Base-by-base conservation (phyloP, 2,329 filamentous ascomycete species). In the Dothiorella sarmentorum region DNA sequence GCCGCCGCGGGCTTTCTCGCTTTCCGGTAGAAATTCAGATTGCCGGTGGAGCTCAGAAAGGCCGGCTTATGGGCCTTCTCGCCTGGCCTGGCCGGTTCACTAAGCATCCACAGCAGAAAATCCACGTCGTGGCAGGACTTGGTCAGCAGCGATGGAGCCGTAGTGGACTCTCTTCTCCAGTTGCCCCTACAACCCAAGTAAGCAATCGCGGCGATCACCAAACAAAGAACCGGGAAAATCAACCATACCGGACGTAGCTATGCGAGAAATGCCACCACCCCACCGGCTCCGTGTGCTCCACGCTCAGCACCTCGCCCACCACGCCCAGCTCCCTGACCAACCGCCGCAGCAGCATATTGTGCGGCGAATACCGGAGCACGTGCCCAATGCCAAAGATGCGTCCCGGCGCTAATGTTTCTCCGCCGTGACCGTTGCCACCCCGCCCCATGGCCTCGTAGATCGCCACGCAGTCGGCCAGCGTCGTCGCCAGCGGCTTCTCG, bases 71-170 rank as follows among this genome's bases (percentile, higher is more conserved):
- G 92, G 17, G 43, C 31, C 47, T 47, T 59, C 20, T 59, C 57
- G 10, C 49, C 47, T 15, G 20, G 38, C 18, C 38, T 44, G 1
- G 57, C 57, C 11, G 57, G 57, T 31, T 53, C 57, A 24, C 57
- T 55, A 10, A 97, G 81, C 45, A 97, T 77, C 94, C 94, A 99
- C 15, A 97, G 78, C 4, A 97, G 76, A 59, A 97, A 85, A 69
- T 99, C 94, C 51, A 99, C 89, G 66, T 99, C 94, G 68, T 99
- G 94, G 66, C 94, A 97, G 60, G 90, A 95, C 75, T 97, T 99
- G 2, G 93, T 96, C 27, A 99, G 80, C 1, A 99, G 80, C 1
- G 89, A 93, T 6, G 87, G 93, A 22, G 83, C 92, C n/a, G 82
- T 86, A 4, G 78, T 87, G 0, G 85, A 87, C 64, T 90, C 85